Percentiles rank a stretch among this genome's conserved stretches.
These are phyloP conservation scores for Begonia peltatifolia DNA, from an alignment of 306 rosid species.

Conservation along the genomic window DNA sequence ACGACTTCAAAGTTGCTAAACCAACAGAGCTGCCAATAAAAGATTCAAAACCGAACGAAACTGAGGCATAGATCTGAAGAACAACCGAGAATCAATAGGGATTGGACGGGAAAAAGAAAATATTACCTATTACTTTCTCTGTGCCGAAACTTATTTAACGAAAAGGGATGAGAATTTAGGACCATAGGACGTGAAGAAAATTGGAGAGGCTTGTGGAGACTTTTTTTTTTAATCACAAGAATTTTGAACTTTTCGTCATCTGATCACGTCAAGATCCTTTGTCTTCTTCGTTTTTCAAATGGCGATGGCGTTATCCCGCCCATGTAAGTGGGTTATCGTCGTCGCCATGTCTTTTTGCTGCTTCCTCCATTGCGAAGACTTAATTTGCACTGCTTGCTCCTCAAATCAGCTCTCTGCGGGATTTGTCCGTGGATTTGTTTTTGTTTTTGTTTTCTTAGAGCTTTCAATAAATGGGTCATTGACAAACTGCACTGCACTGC, in stretches of 20 bases:
- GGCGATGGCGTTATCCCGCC: constrained; percentile 43
- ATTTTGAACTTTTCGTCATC: constrained; percentile 5
- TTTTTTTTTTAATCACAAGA: background rate
- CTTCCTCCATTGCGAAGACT: no score
- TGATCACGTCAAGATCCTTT: background rate
- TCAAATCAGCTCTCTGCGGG: no score
- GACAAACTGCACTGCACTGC: no score
- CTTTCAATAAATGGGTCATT: no score
- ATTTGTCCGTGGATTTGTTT: no score
- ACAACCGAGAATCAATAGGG: constrained; percentile 14
- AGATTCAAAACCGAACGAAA: background rate
- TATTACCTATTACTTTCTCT: constrained; percentile 12
- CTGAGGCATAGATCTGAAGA: constrained; percentile 25
- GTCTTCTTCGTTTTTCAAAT: constrained; percentile 20
- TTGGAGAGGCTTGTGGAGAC: background rate
- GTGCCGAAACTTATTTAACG: background rate
- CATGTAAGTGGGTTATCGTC: constrained; percentile 11
- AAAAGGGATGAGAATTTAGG: background rate
- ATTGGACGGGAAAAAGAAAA: constrained; percentile 16
- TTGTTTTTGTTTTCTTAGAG: no score
- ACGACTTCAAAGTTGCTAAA: background rate
- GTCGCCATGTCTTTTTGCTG: background rate
- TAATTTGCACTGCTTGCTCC: no score
- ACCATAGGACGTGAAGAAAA: constrained; percentile 16
- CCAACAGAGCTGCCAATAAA: background rate